These are phyloP conservation scores for Nelumbo lutea DNA, from an alignment of 164 flowering plant species.

Conservation along the genomic window DNA sequence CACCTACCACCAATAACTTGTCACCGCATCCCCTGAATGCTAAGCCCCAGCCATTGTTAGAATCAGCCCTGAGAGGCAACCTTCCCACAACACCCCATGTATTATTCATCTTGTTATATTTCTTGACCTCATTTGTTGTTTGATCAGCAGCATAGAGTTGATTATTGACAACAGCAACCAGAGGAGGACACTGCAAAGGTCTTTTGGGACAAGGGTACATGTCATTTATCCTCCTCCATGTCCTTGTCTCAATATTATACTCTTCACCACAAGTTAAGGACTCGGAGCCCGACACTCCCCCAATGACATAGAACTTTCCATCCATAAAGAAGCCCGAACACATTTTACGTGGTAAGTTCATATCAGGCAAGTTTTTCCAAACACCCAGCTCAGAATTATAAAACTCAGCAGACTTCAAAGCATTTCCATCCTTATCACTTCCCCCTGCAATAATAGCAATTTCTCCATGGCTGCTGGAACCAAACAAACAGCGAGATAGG, in stretches of 20 bases:
- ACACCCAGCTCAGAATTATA: constrained; percentile 28
- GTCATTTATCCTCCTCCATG: constrained; percentile 31
- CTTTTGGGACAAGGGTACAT: constrained; percentile 26
- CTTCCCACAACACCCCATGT: constrained; percentile 26
- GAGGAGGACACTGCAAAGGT: constrained; percentile 30
- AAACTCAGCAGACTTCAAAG: constrained; percentile 31
- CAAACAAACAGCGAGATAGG: constrained; percentile 37
- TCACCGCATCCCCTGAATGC: constrained; percentile 43
- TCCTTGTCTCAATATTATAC: constrained; percentile 26
- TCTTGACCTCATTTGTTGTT: constrained; percentile 32
- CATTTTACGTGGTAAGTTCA: constrained; percentile 33
- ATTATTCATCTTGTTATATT: constrained; percentile 32
- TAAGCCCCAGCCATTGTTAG: constrained; percentile 40
- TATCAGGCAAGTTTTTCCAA: constrained; percentile 33
- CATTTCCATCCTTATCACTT: constrained; percentile 24
- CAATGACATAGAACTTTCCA: constrained; percentile 36
- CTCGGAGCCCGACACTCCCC: constrained; percentile 22
- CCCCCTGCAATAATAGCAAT: constrained; percentile 42
- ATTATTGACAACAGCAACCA: constrained; percentile 42
- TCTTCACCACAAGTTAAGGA: constrained; percentile 38
- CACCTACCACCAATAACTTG: constrained; percentile 34
- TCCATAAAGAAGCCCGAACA: constrained; percentile 46
- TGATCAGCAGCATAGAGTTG: constrained; percentile 37
- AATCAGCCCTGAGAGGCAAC: constrained; percentile 35
- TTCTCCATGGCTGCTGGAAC: constrained; percentile 35